These are phyloP conservation scores for Melanopsichium pennsylvanicum DNA, from an alignment of 1,284 basidiomycete species.

Conservation along the genomic window DNA sequence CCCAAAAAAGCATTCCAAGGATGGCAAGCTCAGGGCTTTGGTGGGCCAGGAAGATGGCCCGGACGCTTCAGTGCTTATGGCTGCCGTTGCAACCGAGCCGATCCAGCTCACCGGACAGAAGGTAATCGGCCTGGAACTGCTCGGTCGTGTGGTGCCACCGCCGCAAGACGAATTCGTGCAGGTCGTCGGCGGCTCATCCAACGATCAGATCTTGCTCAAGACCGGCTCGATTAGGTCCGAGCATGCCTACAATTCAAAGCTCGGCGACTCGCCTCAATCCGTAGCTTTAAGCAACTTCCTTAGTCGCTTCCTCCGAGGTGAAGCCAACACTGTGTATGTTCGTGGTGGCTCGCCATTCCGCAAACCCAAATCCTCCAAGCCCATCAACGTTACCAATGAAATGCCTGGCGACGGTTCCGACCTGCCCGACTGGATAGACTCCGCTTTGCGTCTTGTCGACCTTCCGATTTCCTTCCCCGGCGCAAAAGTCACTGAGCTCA, in stretches of 20 bases:
- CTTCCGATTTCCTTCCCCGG: constrained; percentile 61
- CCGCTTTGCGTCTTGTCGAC: constrained; percentile 48
- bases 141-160: constrained; percentile 55
- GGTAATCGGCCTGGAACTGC: constrained; percentile 42
- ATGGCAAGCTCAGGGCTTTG: constrained; percentile 5
- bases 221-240: background rate
- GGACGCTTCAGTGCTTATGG: constrained; percentile 49
- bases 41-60: constrained; percentile 1
- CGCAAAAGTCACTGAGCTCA: constrained; percentile 56
- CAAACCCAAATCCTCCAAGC: constrained; percentile 7
- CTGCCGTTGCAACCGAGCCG: constrained; percentile 56
- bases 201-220: constrained; percentile 3
- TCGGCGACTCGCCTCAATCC: constrained; percentile 42
- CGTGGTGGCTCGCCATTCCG: constrained; percentile 57
- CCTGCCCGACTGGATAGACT: constrained; percentile 56
- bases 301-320: constrained; percentile 55
- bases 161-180: constrained; percentile 18
- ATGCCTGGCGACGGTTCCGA: constrained; percentile 50
- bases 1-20: constrained; percentile 20
- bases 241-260: background rate
- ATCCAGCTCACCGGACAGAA: constrained; percentile 52
- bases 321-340: constrained; percentile 56
- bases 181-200: background rate
- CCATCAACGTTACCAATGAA: constrained; percentile 2
- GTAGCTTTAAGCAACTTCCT: constrained; percentile 57